Evolutionary conservation across 2,329 filamentous ascomycete genomes (phyloP).

Genomic region (Decorospora gaudefroyi): DNA sequence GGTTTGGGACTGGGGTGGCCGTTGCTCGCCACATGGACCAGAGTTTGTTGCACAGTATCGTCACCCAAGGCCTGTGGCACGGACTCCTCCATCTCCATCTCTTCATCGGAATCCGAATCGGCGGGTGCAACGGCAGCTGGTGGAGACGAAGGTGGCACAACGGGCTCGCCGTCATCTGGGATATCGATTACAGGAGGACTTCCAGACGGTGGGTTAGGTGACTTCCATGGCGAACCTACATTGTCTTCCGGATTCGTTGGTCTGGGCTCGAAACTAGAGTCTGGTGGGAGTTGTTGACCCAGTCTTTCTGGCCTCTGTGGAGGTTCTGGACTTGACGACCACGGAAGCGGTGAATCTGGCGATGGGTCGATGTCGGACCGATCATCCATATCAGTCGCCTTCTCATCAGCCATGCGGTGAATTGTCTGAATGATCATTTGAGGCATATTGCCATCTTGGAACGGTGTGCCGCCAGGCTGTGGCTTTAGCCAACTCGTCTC

Average conservation of each 20-base stretch:
- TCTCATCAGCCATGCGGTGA: constrained; percentile 24
- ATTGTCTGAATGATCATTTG: constrained; percentile 36
- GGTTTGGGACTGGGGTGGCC: not conserved
- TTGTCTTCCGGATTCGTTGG: not conserved
- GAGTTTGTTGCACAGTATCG: constrained; percentile 10
- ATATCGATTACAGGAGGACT: constrained; percentile 8
- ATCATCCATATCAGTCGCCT: constrained; percentile 16
- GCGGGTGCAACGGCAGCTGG: constrained; percentile 4
- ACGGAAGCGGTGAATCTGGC: constrained; percentile 23
- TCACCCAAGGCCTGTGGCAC: constrained; percentile 40
- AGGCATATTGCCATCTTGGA: constrained; percentile 49
- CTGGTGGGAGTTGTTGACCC: constrained; percentile 33
- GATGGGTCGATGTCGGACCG: constrained; percentile 24
- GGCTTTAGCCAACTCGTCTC: constrained; percentile 46
- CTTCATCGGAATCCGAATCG: constrained; percentile 33
- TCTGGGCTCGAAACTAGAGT: constrained; percentile 31
- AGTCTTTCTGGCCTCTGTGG: constrained; percentile 17
- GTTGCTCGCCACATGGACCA: not conserved
- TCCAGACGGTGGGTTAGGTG: not conserved
- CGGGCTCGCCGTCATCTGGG: constrained; percentile 16
- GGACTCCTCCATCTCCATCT: constrained; percentile 37
- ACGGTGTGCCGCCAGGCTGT: constrained; percentile 36
- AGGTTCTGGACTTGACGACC: constrained; percentile 24
- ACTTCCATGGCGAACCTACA: not conserved
- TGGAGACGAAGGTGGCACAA: constrained; percentile 26